Percentiles rank a stretch among this genome's conserved stretches.
phyloP scores from a whole-genome alignment of 2,329 filamentous ascomycete species.

The Ceratocystis eucalypticola region DNA sequence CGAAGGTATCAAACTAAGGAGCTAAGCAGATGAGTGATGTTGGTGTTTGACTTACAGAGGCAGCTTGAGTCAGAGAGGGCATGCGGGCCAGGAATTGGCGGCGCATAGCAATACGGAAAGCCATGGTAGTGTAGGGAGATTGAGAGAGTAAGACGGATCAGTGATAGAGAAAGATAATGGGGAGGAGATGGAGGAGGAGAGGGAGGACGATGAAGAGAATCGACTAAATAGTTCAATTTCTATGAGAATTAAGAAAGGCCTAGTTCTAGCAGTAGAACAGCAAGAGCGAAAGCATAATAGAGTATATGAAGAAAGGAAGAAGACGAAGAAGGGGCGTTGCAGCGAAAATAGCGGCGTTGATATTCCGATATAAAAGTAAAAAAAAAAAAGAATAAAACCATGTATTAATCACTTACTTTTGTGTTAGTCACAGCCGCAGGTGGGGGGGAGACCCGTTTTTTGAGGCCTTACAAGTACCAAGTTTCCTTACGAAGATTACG shows the following conservation, averaged over 20 bases:
- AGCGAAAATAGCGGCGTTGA: slow-evolving; percentile 13
- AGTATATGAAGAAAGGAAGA: background rate
- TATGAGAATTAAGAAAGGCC: background rate
- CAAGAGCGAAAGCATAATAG: background rate
- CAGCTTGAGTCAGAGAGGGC: slow-evolving; percentile 27
- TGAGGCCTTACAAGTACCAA: too few relatives aligned
- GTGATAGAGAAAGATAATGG: slow-evolving; percentile 2
- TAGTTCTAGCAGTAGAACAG: background rate
- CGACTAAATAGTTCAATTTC: background rate
- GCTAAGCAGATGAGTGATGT: background rate
- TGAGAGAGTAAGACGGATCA: background rate
- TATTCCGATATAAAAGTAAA: slow-evolving; percentile 12
- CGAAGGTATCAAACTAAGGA: background rate
- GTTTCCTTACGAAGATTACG: too few relatives aligned
- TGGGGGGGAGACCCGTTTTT: background rate
- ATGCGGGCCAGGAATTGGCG: slow-evolving; percentile 27
- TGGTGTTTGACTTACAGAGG: slow-evolving; percentile 24
- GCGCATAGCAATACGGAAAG: slow-evolving; percentile 29
- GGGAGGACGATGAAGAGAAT: background rate
- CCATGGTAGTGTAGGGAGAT: slow-evolving; percentile 26
- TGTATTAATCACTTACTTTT: slow-evolving; percentile 2
- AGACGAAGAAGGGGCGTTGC: background rate
- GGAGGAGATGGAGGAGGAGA: slow-evolving; percentile 4
- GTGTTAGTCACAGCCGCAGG: slow-evolving; percentile 17
- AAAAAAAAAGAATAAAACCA: background rate